phyloP scores from a whole-genome alignment of 257 asterid genomes.

The Thymus quinquecostatus region DNA sequence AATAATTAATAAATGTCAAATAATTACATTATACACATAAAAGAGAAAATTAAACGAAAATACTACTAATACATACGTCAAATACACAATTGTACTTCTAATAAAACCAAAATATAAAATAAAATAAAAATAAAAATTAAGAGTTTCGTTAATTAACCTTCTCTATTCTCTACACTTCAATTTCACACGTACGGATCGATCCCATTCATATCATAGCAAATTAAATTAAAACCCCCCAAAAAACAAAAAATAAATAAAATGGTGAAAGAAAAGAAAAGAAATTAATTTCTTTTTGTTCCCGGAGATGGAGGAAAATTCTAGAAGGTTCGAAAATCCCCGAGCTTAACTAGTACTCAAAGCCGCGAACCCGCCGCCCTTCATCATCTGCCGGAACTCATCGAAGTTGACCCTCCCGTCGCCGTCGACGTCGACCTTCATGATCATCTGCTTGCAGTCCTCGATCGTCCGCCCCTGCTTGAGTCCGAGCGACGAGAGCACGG shows the following conservation, averaged over 20 bases:
- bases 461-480: slow-evolving; percentile 53
- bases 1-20: neutral
- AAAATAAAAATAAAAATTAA: too few species aligned
- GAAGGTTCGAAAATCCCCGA: too few species aligned
- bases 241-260: neutral
- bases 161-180: neutral
- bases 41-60: neutral
- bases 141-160: neutral
- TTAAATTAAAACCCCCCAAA: neutral
- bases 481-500: slow-evolving; percentile 56
- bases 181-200: neutral
- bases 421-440: slow-evolving; percentile 55
- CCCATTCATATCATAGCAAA: neutral
- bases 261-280: neutral
- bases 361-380: slow-evolving; percentile 62
- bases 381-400: slow-evolving; percentile 59
- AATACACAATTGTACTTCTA: too few species aligned
- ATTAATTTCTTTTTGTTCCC: neutral
- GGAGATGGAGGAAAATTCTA: neutral
- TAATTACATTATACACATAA: neutral
- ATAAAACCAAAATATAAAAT: too few species aligned
- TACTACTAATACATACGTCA: neutral
- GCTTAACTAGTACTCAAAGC: slow-evolving; percentile 30
- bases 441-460: slow-evolving; percentile 59
- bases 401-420: slow-evolving; percentile 60